phyloP scores from a whole-genome alignment of 768 basidiomycete species.

The Lactarius hengduanensis region DNA sequence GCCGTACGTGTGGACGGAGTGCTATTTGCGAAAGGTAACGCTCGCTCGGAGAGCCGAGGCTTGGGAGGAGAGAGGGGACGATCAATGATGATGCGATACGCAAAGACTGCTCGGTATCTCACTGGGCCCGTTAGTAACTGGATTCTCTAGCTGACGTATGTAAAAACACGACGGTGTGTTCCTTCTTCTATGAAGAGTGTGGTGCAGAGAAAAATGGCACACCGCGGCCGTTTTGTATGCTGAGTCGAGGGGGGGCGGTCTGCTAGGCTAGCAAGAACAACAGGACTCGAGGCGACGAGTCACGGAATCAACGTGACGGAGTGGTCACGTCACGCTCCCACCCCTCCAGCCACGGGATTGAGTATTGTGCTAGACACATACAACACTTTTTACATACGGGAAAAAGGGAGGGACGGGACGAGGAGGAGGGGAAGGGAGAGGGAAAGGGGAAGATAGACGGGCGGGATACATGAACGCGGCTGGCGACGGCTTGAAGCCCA shows the following conservation, averaged over 20 bases:
- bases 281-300: slow-evolving; percentile 22
- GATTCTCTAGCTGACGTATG: slow-evolving; percentile 8
- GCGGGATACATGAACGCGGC: slow-evolving; percentile 30
- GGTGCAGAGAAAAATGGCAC: not conserved
- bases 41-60: slow-evolving; percentile 29
- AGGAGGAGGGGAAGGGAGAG: slow-evolving; percentile 26
- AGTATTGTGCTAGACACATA: slow-evolving; percentile 16
- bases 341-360: slow-evolving; percentile 21
- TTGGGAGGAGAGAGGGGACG: slow-evolving; percentile 28
- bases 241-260: slow-evolving; percentile 19
- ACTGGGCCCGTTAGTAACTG: slow-evolving; percentile 6
- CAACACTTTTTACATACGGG: slow-evolving; percentile 26
- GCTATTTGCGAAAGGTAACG: slow-evolving; percentile 22
- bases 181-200: slow-evolving; percentile 6
- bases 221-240: slow-evolving; percentile 6
- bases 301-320: slow-evolving; percentile 26
- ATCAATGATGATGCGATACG: slow-evolving; percentile 31
- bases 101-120: slow-evolving; percentile 24
- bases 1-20: slow-evolving; percentile 23
- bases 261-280: slow-evolving; percentile 24
- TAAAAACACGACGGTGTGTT: slow-evolving; percentile 16
- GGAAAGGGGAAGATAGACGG: slow-evolving; percentile 28
- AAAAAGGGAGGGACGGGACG: slow-evolving; percentile 28
- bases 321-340: slow-evolving; percentile 29
- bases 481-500: slow-evolving; percentile 30